A percentile compares a stretch with the other conserved stretches of the same genome.
These are phyloP conservation scores for Exophiala calicioides DNA, from an alignment of 2,329 filamentous ascomycete species.

Conservation along the genomic window DNA sequence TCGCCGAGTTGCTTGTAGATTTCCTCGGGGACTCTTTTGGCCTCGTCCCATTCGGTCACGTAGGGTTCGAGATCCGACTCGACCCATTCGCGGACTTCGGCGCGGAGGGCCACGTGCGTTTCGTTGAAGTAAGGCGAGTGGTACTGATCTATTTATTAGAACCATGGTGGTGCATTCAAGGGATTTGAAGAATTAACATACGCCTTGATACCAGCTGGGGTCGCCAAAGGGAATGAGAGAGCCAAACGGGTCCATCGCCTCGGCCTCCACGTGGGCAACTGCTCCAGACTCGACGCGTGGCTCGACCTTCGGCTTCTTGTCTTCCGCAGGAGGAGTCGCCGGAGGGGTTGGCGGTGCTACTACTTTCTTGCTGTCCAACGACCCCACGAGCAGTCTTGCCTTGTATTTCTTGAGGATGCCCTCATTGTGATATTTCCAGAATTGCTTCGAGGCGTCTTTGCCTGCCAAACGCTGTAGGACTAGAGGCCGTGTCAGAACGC, in stretches of 20 bases:
- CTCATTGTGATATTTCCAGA: constrained; percentile 67
- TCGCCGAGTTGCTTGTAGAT: constrained; percentile 97
- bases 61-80: constrained; percentile 85
- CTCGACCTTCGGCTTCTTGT: constrained; percentile 55
- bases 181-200: constrained; percentile 51
- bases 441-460: constrained; percentile 69
- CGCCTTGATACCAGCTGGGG: constrained; percentile 90
- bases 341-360: constrained; percentile 53
- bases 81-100: constrained; percentile 90
- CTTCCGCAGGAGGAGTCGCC: constrained; percentile 47
- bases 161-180: not conserved
- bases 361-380: constrained; percentile 81
- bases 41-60: constrained; percentile 96
- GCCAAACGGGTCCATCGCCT: constrained; percentile 81
- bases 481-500: constrained; percentile 35
- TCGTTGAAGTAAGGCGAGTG: constrained; percentile 97
- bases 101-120: constrained; percentile 84
- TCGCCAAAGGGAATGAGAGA: constrained; percentile 88
- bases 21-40: constrained; percentile 79
- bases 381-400: constrained; percentile 63
- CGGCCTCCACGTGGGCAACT: constrained; percentile 53
- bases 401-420: constrained; percentile 64
- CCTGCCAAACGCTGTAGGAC: constrained; percentile 66
- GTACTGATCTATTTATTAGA: constrained; percentile 58
- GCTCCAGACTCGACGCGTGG: constrained; percentile 62